Evolutionary conservation across 1,139 yeast species (phyloP).

Genomic region (Kurtzmaniella quercitrusa): DNA sequence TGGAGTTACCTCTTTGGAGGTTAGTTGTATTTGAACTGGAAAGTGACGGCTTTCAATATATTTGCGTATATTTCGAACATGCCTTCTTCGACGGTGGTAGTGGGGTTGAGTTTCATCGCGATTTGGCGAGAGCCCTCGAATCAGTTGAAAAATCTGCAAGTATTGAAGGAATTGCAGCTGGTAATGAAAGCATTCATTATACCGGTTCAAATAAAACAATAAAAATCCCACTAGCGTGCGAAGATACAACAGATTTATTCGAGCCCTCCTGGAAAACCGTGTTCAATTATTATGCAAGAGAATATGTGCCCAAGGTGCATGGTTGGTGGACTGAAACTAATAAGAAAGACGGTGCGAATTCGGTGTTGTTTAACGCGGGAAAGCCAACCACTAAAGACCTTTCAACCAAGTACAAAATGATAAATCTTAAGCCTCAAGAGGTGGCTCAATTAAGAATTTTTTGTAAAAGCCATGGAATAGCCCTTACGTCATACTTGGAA

Average conservation of each 20-base stretch:
- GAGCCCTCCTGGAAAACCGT: slow-evolving; percentile 3
- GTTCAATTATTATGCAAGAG: background rate
- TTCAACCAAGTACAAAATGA: slow-evolving; percentile 12
- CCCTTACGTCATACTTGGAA: slow-evolving; percentile 26
- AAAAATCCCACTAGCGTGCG: slow-evolving; percentile 6
- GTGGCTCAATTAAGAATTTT: slow-evolving; percentile 11
- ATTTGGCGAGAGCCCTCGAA: slow-evolving; percentile 19
- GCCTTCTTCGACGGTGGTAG: slow-evolving; percentile 33
- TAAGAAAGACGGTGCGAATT: background rate
- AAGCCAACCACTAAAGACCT: slow-evolving; percentile 11
- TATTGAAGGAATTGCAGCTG: background rate
- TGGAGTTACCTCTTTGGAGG: slow-evolving; percentile 28
- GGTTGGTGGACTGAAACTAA: background rate
- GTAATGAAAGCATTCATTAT: background rate
- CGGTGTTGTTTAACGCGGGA: slow-evolving; percentile 1
- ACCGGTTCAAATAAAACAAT: background rate
- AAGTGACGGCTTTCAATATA: slow-evolving; percentile 11
- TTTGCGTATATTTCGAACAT: slow-evolving; percentile 32
- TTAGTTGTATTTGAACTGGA: slow-evolving; percentile 19
- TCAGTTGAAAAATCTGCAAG: slow-evolving; percentile 1
- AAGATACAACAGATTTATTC: slow-evolving; percentile 5
- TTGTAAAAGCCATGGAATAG: slow-evolving; percentile 15
- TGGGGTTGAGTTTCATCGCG: slow-evolving; percentile 30
- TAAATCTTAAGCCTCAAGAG: slow-evolving; percentile 13
- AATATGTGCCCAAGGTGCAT: slow-evolving; percentile 13